These are phyloP conservation scores for Sungouiozyma intestinalis DNA, from an alignment of 805 yeast species.

Conservation along the genomic window DNA sequence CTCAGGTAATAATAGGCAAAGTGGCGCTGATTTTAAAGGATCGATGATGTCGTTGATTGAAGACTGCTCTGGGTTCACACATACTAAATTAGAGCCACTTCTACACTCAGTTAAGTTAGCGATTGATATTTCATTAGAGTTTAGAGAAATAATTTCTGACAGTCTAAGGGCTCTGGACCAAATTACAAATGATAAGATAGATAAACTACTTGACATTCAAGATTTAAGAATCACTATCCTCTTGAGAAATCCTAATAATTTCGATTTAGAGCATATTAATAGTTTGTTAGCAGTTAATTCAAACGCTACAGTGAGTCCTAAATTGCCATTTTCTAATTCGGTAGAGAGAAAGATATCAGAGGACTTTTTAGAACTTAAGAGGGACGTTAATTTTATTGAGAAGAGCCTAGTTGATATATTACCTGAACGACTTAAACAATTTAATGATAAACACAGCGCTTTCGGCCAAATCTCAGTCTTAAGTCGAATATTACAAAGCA, in stretches of 20 bases:
- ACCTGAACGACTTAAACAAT: slow-evolving; percentile 38
- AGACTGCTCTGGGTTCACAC: slow-evolving; percentile 24
- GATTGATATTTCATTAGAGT: slow-evolving; percentile 35
- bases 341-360: slow-evolving; percentile 33
- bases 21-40: slow-evolving; percentile 16
- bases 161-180: slow-evolving; percentile 35
- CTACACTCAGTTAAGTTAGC: slow-evolving; percentile 24
- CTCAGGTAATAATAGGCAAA: slow-evolving; percentile 7
- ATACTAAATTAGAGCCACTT: slow-evolving; percentile 18
- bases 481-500: slow-evolving; percentile 28
- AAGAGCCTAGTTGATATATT: slow-evolving; percentile 42
- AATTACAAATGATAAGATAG: slow-evolving; percentile 31
- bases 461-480: slow-evolving; percentile 14
- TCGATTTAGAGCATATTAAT: neutral
- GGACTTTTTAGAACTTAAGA: slow-evolving; percentile 34
- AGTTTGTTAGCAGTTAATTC: neutral
- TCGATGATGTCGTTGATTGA: slow-evolving; percentile 14
- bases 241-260: neutral
- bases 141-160: slow-evolving; percentile 32
- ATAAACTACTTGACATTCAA: slow-evolving; percentile 30
- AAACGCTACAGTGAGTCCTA: slow-evolving; percentile 15
- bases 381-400: slow-evolving; percentile 39
- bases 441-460: slow-evolving; percentile 28
- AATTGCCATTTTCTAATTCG: slow-evolving; percentile 32
- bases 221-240: slow-evolving; percentile 20